Conservation (phyloP, 331 rosid species). For the Quercus phellos region DNA sequence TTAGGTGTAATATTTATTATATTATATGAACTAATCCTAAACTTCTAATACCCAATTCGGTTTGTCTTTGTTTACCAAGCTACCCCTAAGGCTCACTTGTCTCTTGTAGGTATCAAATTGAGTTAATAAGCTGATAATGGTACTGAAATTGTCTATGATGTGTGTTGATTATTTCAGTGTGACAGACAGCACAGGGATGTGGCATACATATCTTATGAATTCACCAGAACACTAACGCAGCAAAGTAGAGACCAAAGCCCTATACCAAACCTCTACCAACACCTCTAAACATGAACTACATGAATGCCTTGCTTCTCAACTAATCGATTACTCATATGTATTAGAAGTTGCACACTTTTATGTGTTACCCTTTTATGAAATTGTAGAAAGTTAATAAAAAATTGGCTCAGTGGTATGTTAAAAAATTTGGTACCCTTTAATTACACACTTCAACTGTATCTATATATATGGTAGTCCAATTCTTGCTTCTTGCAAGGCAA, state of each 20-base stretch:
- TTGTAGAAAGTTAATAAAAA: constrained; percentile 3
- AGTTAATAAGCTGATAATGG: background rate
- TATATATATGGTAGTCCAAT: constrained; percentile 32
- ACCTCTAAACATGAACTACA: constrained; percentile 22
- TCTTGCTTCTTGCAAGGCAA: constrained; percentile 7
- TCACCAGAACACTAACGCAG: background rate
- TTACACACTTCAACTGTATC: constrained; percentile 21
- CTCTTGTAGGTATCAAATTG: background rate
- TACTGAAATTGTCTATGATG: background rate
- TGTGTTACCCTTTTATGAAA: constrained; percentile 18
- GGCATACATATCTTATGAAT: background rate
- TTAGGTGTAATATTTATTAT: too few relatives aligned
- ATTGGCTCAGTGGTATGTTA: background rate
- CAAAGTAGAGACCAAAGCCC: constrained; percentile 1
- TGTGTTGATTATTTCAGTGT: background rate
- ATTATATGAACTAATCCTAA: too few relatives aligned
- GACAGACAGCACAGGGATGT: background rate
- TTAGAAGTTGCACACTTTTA: constrained; percentile 17
- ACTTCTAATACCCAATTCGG: too few relatives aligned
- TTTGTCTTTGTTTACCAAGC: too few relatives aligned
- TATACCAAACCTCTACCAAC: constrained; percentile 35
- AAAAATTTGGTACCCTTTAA: background rate
- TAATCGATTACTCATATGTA: constrained; percentile 14
- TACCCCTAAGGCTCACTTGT: background rate
- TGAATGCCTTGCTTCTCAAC: constrained; percentile 57